Evolutionary conservation across 2,329 filamentous ascomycete genomes (phyloP).

Genomic region (Hypoxylon sp.): DNA sequence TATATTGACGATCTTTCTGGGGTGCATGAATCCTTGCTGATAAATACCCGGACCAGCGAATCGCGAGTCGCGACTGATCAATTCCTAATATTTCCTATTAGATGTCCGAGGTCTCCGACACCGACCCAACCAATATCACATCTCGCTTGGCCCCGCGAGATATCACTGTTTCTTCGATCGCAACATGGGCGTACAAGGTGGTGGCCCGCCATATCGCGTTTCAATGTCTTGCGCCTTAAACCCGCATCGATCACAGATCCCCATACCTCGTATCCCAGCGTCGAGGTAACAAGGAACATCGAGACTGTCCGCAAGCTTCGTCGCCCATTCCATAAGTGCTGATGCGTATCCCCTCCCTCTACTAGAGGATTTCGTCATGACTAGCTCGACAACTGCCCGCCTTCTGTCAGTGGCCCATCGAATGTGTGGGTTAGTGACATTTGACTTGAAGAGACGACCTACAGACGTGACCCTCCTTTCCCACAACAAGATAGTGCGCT

Average conservation of each 20-base stretch:
- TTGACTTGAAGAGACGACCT: slow-evolving; percentile 10
- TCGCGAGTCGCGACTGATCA: background rate
- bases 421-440: background rate
- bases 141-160: background rate
- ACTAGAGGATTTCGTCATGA: slow-evolving; percentile 43
- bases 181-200: slow-evolving; percentile 47
- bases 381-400: slow-evolving; percentile 44
- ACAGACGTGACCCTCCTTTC: slow-evolving; percentile 48
- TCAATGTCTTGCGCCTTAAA: slow-evolving; percentile 46
- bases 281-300: slow-evolving; percentile 46
- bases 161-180: slow-evolving; percentile 39
- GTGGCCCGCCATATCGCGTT: slow-evolving; percentile 42
- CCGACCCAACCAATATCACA: slow-evolving; percentile 7
- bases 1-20: slow-evolving; percentile 37
- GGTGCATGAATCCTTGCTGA: slow-evolving; percentile 29
- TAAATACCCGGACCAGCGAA: background rate
- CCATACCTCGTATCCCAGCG: slow-evolving; percentile 45
- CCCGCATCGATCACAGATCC: slow-evolving; percentile 44
- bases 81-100: slow-evolving; percentile 1
- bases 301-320: slow-evolving; percentile 43
- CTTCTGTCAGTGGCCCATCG: background rate
- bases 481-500: slow-evolving; percentile 45
- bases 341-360: slow-evolving; percentile 45
- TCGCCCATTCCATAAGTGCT: slow-evolving; percentile 43
- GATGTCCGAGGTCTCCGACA: slow-evolving; percentile 5